A percentile compares a stretch with the other conserved stretches of the same genome.
phyloP scores from a whole-genome alignment of 768 basidiomycete species.

The Trametes cingulata region DNA sequence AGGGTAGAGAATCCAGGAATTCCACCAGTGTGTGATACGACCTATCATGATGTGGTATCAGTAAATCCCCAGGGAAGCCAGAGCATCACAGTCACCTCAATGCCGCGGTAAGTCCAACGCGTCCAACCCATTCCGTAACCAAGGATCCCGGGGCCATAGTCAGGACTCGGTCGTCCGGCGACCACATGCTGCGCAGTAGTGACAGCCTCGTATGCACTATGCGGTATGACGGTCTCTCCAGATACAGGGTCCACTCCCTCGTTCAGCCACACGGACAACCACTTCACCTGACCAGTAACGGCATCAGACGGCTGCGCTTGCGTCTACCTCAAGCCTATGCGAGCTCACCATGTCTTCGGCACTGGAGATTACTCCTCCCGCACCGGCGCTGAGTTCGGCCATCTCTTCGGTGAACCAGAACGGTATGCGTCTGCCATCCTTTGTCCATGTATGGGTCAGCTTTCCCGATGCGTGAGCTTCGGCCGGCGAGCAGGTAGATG shows the following conservation, averaged over 20 bases:
- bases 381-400: constrained; percentile 34
- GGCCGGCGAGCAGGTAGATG: constrained; percentile 40
- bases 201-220: constrained; percentile 31
- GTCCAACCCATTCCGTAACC: constrained; percentile 49
- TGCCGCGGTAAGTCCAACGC: constrained; percentile 38
- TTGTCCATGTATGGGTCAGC: constrained; percentile 37
- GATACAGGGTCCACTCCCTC: constrained; percentile 36
- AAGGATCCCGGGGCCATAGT: constrained; percentile 29
- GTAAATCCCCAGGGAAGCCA: not conserved
- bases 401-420: constrained; percentile 35
- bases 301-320: not conserved
- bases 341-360: constrained; percentile 42
- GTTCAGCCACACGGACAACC: constrained; percentile 41
- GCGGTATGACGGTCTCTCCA: constrained; percentile 38
- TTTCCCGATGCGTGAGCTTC: constrained; percentile 37
- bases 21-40: constrained; percentile 37
- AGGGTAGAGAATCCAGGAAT: constrained; percentile 38
- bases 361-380: constrained; percentile 47
- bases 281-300: constrained; percentile 35
- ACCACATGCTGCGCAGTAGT: constrained; percentile 37
- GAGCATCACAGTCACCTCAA: constrained; percentile 35
- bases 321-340: not conserved
- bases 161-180: not conserved
- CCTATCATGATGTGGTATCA: constrained; percentile 23
- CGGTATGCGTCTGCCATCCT: constrained; percentile 36